Percentiles rank a stretch among this genome's conserved stretches.
phyloP scores from a whole-genome alignment of 1,284 basidiomycete genomes.

The Volvariella volvacea region DNA sequence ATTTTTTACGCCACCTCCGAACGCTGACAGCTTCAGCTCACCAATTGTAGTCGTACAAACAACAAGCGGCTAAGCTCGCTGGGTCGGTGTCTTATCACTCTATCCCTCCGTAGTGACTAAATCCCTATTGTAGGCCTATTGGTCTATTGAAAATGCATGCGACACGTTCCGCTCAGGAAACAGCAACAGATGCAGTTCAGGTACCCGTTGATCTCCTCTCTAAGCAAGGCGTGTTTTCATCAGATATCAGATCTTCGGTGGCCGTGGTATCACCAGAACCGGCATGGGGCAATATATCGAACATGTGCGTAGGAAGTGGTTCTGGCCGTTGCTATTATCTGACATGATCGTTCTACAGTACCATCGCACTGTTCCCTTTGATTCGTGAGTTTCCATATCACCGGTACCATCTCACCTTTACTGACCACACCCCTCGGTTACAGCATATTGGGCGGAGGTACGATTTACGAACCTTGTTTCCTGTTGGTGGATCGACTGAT shows the following conservation, averaged over 20 bases:
- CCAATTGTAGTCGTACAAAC: slow-evolving; percentile 18
- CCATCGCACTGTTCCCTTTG: slow-evolving; percentile 55
- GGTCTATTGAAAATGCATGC: slow-evolving; percentile 63
- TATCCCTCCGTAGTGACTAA: background rate
- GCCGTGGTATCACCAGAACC: slow-evolving; percentile 57
- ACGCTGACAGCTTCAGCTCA: background rate
- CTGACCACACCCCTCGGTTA: slow-evolving; percentile 6
- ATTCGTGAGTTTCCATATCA: slow-evolving; percentile 27
- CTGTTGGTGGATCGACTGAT: slow-evolving; percentile 9
- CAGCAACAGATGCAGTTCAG: slow-evolving; percentile 61
- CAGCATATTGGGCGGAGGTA: slow-evolving; percentile 37
- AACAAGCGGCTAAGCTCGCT: slow-evolving; percentile 34
- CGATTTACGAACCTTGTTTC: slow-evolving; percentile 9
- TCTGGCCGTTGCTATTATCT: slow-evolving; percentile 2
- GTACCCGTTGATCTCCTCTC: slow-evolving; percentile 8
- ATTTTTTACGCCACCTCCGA: slow-evolving; percentile 38
- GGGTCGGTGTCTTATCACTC: slow-evolving; percentile 26
- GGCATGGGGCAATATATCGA: slow-evolving; percentile 65
- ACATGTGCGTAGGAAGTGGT: slow-evolving; percentile 35
- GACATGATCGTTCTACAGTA: slow-evolving; percentile 28
- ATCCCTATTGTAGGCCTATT: slow-evolving; percentile 39
- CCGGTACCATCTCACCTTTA: background rate
- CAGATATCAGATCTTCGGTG: slow-evolving; percentile 51
- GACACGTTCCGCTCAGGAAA: slow-evolving; percentile 49
- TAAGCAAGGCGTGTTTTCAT: slow-evolving; percentile 1